These are phyloP conservation scores for Apostasia ramifera DNA, from an alignment of 106 monocot species.

Conservation along the genomic window DNA sequence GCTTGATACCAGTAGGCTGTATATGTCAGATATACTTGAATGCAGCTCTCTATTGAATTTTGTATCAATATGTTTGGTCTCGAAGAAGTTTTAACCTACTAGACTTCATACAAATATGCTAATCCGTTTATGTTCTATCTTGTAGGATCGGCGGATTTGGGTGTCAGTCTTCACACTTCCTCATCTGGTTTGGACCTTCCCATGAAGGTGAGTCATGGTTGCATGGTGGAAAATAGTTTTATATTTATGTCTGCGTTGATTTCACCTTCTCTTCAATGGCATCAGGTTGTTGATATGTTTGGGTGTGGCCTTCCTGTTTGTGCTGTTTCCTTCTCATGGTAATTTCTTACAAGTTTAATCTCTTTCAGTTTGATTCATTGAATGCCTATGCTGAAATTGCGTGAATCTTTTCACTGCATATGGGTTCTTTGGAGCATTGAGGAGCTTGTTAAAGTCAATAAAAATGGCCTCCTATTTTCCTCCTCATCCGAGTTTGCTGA, in stretches of 20 bases:
- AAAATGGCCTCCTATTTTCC: constrained; percentile 91
- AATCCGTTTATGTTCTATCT: constrained; percentile 2
- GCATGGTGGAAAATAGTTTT: background rate
- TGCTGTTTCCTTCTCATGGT: constrained; percentile 89
- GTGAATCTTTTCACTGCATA: background rate
- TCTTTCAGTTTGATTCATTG: background rate
- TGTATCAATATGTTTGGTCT: background rate
- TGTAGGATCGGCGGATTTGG: constrained; percentile 93
- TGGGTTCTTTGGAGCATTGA: constrained; percentile 56
- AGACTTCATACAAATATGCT: background rate
- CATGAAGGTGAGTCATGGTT: constrained; percentile 69
- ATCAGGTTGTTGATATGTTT: constrained; percentile 97
- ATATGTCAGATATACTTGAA: background rate
- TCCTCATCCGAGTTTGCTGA: constrained; percentile 85
- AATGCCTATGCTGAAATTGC: background rate
- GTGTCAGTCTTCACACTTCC: constrained; percentile 85
- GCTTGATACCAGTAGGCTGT: background rate
- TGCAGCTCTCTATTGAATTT: background rate
- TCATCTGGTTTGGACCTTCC: constrained; percentile 96
- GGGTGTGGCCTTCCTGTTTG: constrained; percentile 93
- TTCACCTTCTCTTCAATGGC: background rate
- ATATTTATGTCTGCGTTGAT: background rate
- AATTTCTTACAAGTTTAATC: constrained; percentile 6
- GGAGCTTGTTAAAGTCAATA: constrained; percentile 74
- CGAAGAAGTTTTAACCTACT: background rate